Evolutionary conservation across 148 eudicot genomes (phyloP).

Genomic region (Euryodendron excelsum): DNA sequence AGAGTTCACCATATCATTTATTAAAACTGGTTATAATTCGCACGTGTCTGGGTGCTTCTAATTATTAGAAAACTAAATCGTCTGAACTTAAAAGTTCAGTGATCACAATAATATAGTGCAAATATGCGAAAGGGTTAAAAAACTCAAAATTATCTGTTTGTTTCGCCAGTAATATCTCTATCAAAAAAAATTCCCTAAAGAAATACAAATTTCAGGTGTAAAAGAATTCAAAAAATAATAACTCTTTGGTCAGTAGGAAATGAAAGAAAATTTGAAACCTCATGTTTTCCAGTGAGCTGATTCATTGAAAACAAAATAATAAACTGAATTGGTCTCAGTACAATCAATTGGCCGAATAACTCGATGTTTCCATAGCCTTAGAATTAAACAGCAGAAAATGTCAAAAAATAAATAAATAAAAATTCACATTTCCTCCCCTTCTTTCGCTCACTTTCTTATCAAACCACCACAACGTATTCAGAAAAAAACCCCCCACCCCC

Average conservation of each 20-base stretch:
- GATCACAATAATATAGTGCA: not conserved
- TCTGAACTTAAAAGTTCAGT: not conserved
- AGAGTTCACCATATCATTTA: not conserved
- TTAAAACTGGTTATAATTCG: not conserved
- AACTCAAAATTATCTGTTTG: not conserved
- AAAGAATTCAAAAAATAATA: no score
- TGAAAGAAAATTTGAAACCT: not conserved
- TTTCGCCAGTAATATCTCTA: not conserved
- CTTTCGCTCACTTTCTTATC: not conserved
- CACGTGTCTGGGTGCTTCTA: not conserved
- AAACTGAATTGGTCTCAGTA: not conserved
- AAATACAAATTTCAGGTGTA: not conserved
- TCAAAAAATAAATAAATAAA: not conserved
- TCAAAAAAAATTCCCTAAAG: no score
- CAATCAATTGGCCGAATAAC: not conserved
- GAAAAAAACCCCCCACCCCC: no score
- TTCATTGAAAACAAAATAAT: not conserved
- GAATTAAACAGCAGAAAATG: not conserved
- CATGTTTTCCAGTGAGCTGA: not conserved
- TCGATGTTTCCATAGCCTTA: not conserved
- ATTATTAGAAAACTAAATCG: not conserved
- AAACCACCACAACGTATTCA: not conserved
- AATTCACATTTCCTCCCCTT: not conserved
- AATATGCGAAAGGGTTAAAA: not conserved
- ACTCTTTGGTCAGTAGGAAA: not conserved